A percentile compares a stretch with the other conserved stretches of the same genome.
Evolutionary conservation across 148 eudicot species (phyloP).

Genomic region (Rhododendron kiyosumense): DNA sequence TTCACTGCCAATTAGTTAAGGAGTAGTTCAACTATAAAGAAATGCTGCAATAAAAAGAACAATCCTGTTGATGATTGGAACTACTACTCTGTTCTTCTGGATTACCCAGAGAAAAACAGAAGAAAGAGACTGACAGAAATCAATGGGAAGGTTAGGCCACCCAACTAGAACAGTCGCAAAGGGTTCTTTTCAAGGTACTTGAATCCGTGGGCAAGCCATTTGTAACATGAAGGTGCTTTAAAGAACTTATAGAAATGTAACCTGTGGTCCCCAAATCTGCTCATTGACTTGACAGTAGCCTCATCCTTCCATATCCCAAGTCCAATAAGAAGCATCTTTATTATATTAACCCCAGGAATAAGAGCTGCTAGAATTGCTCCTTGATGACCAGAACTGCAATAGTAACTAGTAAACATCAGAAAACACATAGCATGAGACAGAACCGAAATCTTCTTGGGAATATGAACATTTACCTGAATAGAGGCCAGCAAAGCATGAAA

Average conservation of each 20-base stretch:
- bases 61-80: not conserved
- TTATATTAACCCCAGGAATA: constrained; percentile 65
- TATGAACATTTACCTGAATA: constrained; percentile 61
- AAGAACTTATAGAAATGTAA: not conserved
- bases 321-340: constrained; percentile 76
- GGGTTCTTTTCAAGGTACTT: not conserved
- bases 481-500: constrained; percentile 98
- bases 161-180: not conserved
- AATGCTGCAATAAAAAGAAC: not conserved
- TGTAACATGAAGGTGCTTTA: not conserved
- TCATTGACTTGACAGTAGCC: constrained; percentile 79
- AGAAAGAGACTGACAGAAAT: not conserved
- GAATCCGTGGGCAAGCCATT: not conserved
- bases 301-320: constrained; percentile 78
- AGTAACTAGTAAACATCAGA: constrained; percentile 4
- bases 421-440: not conserved
- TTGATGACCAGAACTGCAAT: constrained; percentile 35
- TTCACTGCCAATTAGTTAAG: not conserved
- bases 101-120: not conserved
- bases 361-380: constrained; percentile 75
- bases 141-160: not conserved
- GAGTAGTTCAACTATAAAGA: not conserved
- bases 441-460: not conserved
- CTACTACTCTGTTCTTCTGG: not conserved
- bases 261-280: constrained; percentile 58